Conservation (phyloP, 23 red algal species). For the Chondrus crispus region DNA sequence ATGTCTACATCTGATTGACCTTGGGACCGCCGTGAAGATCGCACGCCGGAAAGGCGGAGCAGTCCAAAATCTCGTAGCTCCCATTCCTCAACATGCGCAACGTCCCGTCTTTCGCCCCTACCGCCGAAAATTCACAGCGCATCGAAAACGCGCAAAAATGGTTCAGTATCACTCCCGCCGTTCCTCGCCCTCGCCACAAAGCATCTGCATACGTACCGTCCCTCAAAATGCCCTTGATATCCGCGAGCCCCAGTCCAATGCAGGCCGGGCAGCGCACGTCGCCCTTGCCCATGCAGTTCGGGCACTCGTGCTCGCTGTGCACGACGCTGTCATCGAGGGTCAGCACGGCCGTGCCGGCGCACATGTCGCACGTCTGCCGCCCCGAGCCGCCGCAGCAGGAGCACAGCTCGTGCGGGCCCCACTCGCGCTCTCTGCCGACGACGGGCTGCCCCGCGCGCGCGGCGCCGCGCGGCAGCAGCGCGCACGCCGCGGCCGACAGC, state of each 20-base stretch:
- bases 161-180: no score
- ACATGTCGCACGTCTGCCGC: slow-evolving; percentile 28
- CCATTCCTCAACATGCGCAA: slow-evolving; percentile 64
- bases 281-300: slow-evolving; percentile 43
- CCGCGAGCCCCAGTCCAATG: slow-evolving; percentile 24
- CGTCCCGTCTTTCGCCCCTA: no score
- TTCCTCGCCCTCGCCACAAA: no score
- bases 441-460: neutral
- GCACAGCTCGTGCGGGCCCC: slow-evolving; percentile 23
- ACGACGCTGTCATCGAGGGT: slow-evolving; percentile 55
- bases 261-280: slow-evolving; percentile 37
- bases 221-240: slow-evolving; percentile 39
- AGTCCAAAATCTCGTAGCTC: slow-evolving; percentile 53
- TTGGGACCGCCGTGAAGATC: slow-evolving; percentile 9
- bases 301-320: slow-evolving; percentile 31
- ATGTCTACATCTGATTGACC: neutral
- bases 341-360: slow-evolving; percentile 21
- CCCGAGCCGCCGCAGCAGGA: slow-evolving; percentile 28
- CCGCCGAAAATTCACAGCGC: no score
- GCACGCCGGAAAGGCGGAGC: slow-evolving; percentile 53
- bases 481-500: neutral
- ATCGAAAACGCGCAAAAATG: no score
- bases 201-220: neutral
- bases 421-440: neutral
- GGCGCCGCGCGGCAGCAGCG: neutral